Evolutionary conservation across 2,329 filamentous ascomycete species (phyloP).

Genomic region (Ophiostoma pallidulum): DNA sequence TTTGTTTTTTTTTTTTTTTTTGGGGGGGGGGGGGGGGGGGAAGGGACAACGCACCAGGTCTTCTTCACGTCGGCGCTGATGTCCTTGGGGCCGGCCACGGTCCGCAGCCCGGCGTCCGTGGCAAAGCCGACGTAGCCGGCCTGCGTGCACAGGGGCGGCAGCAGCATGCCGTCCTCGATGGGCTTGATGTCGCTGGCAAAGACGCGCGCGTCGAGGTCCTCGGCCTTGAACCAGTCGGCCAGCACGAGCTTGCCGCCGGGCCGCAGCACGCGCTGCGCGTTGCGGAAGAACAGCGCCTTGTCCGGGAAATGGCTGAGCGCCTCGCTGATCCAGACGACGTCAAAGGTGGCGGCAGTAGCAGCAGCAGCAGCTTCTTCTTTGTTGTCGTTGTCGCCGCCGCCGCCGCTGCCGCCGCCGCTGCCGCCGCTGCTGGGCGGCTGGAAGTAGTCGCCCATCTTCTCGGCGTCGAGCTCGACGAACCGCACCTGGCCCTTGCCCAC

Average conservation of each 20-base stretch:
- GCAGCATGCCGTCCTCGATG: constrained; percentile 52
- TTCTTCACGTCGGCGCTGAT: constrained; percentile 49
- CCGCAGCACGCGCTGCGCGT: constrained; percentile 39
- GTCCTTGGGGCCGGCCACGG: constrained; percentile 40
- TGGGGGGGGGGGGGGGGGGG: no score
- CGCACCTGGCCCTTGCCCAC: constrained; percentile 38
- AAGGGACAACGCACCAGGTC: constrained; percentile 49
- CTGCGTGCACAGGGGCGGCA: constrained; percentile 46
- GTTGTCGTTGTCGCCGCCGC: no score
- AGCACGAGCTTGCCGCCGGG: constrained; percentile 43
- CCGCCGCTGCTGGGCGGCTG: no score
- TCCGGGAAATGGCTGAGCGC: constrained; percentile 51
- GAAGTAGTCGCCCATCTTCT: constrained; percentile 49
- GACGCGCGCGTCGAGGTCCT: constrained; percentile 33
- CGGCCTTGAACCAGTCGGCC: constrained; percentile 53
- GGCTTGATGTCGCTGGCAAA: constrained; percentile 45
- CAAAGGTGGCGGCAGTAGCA: constrained; percentile 28
- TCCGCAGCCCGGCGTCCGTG: constrained; percentile 36
- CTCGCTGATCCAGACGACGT: constrained; percentile 53
- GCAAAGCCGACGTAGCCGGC: constrained; percentile 44
- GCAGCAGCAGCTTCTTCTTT: constrained; percentile 17
- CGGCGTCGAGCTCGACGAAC: constrained; percentile 51
- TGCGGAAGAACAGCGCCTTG: constrained; percentile 49
- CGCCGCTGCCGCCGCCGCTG: constrained; percentile 14
- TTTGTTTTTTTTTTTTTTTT: no score